Percentiles rank a stretch among this genome's conserved stretches.
Evolutionary conservation across 1,284 basidiomycete species (phyloP).

Genomic region (Pyrrhoderma noxium): DNA sequence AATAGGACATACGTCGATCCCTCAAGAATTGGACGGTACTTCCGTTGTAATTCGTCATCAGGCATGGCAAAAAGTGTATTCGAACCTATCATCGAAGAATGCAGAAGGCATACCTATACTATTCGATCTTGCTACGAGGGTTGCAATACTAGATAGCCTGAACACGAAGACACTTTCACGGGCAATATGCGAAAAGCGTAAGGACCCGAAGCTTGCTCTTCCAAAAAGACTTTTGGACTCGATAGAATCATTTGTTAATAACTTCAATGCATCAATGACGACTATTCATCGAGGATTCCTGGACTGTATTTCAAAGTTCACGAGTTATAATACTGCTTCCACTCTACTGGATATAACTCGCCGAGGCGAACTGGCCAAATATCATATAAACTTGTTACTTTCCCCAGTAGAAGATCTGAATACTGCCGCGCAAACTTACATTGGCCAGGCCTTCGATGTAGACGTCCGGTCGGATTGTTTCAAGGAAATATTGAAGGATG

Average conservation of each 20-base stretch:
- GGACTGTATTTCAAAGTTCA: conserved; percentile 52
- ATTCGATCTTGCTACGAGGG: conserved; percentile 47
- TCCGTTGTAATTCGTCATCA: conserved; percentile 40
- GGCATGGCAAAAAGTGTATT: conserved; percentile 66
- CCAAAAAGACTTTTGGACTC: conserved; percentile 14
- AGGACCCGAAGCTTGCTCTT: conserved; percentile 18
- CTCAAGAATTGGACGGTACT: conserved; percentile 35
- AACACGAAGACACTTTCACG: conserved; percentile 41
- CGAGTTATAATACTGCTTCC: conserved; percentile 48
- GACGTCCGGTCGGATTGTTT: conserved; percentile 84
- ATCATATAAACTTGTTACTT: conserved; percentile 63
- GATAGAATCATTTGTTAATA: conserved; percentile 30
- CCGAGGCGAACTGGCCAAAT: conserved; percentile 43
- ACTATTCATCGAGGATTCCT: conserved; percentile 56
- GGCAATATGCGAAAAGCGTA: conserved; percentile 28
- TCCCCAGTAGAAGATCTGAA: conserved; percentile 76
- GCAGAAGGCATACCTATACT: conserved; percentile 48
- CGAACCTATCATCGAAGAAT: conserved; percentile 50
- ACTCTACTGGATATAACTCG: conserved; percentile 46
- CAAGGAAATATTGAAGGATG: conserved; percentile 61
- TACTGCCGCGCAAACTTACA: conserved; percentile 63
- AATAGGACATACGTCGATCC: conserved; percentile 32
- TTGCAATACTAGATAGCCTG: conserved; percentile 62
- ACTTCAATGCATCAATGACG: conserved; percentile 53
- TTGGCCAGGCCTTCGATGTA: conserved; percentile 78